Conservation (phyloP, 345 rosid genomes). For the Physaria fendleri region DNA sequence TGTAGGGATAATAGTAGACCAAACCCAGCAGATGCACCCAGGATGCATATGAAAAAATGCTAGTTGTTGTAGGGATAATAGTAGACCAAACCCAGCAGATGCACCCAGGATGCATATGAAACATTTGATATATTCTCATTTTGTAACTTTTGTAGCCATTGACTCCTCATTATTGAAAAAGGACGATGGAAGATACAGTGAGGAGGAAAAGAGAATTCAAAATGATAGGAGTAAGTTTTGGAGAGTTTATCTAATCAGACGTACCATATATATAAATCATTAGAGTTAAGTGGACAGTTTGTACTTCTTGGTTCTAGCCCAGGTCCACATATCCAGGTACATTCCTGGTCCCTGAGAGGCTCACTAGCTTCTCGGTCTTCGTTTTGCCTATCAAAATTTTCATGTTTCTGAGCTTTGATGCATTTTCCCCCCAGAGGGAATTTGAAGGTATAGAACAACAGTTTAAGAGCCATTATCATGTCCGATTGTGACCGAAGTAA, state of each 20-base stretch:
- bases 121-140: slow-evolving; percentile 15
- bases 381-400: background rate
- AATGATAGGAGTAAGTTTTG: slow-evolving; percentile 43
- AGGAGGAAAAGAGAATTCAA: slow-evolving; percentile 40
- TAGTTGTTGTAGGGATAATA: no score
- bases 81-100: no score
- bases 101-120: no score
- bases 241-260: slow-evolving; percentile 89
- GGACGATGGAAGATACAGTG: no score
- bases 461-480: slow-evolving; percentile 58
- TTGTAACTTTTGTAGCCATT: slow-evolving; percentile 26
- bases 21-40: no score
- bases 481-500: slow-evolving; percentile 68
- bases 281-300: slow-evolving; percentile 95
- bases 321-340: slow-evolving; percentile 82
- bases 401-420: background rate
- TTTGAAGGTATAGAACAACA: slow-evolving; percentile 80
- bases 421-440: slow-evolving; percentile 49
- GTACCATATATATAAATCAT: slow-evolving; percentile 77
- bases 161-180: no score
- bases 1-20: no score
- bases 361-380: background rate
- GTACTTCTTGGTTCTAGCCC: slow-evolving; percentile 97
- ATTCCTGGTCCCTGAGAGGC: background rate
- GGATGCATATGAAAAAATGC: no score